Conservation (phyloP, 352 stramenopile species). For the Phytophthora brassicae region DNA sequence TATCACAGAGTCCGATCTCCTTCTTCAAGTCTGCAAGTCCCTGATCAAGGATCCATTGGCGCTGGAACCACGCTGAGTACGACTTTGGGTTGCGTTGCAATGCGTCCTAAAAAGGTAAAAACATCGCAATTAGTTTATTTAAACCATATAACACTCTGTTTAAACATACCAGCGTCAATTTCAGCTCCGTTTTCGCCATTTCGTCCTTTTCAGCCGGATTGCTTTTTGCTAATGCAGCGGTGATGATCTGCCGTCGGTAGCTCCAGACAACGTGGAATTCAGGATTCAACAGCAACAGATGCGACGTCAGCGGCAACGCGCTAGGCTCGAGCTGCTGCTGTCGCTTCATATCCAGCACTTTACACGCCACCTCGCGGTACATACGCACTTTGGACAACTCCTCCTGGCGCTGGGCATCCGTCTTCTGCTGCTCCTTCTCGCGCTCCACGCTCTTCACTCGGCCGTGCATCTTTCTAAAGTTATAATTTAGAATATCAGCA, state of each 20-base stretch:
- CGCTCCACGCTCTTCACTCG: constrained; percentile 76
- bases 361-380: constrained; percentile 77
- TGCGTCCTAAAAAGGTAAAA: constrained; percentile 56
- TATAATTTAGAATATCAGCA: neutral
- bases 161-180: constrained; percentile 79
- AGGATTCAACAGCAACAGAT: constrained; percentile 95
- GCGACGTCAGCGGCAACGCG: constrained; percentile 86
- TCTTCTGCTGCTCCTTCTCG: constrained; percentile 71
- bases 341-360: constrained; percentile 67
- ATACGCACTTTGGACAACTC: constrained; percentile 64
- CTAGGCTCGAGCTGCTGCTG: constrained; percentile 50
- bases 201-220: constrained; percentile 37
- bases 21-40: constrained; percentile 68
- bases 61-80: constrained; percentile 92
- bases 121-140: neutral
- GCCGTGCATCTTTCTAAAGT: too few species aligned
- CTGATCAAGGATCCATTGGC: constrained; percentile 82
- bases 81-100: constrained; percentile 97
- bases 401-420: constrained; percentile 59
- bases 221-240: constrained; percentile 42
- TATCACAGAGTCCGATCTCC: constrained; percentile 77
- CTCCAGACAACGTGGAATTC: constrained; percentile 98
- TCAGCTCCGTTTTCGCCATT: constrained; percentile 86
- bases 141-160: constrained; percentile 29
- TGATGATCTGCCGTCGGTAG: constrained; percentile 92